Evolutionary conservation across 768 basidiomycete species (phyloP), one percentile per base, ranked within the genome.

Genomic region (Tephrocybe sp.): DNA sequence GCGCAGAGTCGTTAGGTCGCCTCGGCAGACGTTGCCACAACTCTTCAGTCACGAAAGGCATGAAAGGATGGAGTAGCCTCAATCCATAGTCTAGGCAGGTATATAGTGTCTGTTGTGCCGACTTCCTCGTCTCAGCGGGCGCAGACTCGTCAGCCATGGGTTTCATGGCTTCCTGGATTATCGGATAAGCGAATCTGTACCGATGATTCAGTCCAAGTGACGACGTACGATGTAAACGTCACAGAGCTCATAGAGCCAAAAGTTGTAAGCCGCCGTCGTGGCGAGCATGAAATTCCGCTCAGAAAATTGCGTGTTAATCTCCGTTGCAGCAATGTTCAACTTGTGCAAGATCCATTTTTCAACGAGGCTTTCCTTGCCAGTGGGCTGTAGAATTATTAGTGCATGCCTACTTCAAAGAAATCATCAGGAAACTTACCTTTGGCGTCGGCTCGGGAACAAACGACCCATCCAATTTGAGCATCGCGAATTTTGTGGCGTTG

Each of bases 31-130:
- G 83, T 67, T 99, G 97, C 97, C 97, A 99, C 10, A 99, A 73
- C 67, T 98, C 97, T 70, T 99, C 97, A 4, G 97, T 98, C 30
- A 99, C 91, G 68, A 89, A 99, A 1, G 97, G 97, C 97, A 98
- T 99, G 74, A 98, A 94, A 0, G 97, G 97, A 67, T 98, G 97
- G 1, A 98, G 76, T 2, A 99, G 75, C 16, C 87, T 84, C 47
- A 99, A 75, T 9, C 95, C 97, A 53, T 85, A 71, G 60, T 99
- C 97, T 35, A 99, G 78, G 65, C 93, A 96, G 6, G 88, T 95
- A 68, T 98, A 97, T 33, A 99, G 72, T 0, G 96, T 98, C 70
- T 98, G 92, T 63, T 97, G 95, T 3, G 96, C 90, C 10, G 95
- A 98, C 44, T 73, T 76, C 34, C 85, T 83, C 8, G 78, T 82